phyloP scores from a whole-genome alignment of 371 early-diverging fungal species.

The Mucor indicus region DNA sequence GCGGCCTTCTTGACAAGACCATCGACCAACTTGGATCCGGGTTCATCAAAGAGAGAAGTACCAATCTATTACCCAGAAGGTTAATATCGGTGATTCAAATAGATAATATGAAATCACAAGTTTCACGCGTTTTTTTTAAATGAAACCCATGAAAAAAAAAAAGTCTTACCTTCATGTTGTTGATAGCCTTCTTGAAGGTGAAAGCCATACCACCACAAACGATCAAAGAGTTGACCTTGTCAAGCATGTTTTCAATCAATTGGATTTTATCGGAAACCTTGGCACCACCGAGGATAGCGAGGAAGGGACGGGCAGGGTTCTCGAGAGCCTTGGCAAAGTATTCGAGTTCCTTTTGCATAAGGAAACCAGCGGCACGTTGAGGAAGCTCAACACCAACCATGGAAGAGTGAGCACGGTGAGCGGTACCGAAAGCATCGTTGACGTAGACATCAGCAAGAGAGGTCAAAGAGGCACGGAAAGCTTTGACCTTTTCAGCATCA shows the following conservation, averaged over 20 bases:
- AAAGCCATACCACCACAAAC: conserved; percentile 98
- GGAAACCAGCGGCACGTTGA: conserved; percentile 91
- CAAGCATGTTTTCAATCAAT: conserved; percentile 94
- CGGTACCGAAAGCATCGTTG: conserved; percentile 99
- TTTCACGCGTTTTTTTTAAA: conserved; percentile 5
- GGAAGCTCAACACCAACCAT: conserved; percentile 96
- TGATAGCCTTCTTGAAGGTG: conserved; percentile 93
- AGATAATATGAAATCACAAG: neutral
- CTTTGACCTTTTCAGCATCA: conserved; percentile 58
- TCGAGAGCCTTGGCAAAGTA: conserved; percentile 96
- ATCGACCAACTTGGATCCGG: conserved; percentile 84
- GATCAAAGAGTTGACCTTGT: conserved; percentile 88
- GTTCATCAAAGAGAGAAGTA: conserved; percentile 88
- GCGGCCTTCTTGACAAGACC: conserved; percentile 83
- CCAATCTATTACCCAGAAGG: conserved; percentile 72
- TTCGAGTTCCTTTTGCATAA: conserved; percentile 99
- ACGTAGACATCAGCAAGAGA: conserved; percentile 96
- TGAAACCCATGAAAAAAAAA: conserved; percentile 14
- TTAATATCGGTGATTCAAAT: neutral
- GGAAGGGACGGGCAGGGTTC: conserved; percentile 90
- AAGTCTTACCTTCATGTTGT: conserved; percentile 67
- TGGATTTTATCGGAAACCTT: conserved; percentile 99
- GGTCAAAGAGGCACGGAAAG: conserved; percentile 89
- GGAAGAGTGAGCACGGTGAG: conserved; percentile 96
- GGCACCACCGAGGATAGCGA: conserved; percentile 98